Percentiles rank a stretch among this genome's conserved stretches.
Evolutionary conservation across 1,139 yeast species (phyloP).

Genomic region (Geotrichum siamense): DNA sequence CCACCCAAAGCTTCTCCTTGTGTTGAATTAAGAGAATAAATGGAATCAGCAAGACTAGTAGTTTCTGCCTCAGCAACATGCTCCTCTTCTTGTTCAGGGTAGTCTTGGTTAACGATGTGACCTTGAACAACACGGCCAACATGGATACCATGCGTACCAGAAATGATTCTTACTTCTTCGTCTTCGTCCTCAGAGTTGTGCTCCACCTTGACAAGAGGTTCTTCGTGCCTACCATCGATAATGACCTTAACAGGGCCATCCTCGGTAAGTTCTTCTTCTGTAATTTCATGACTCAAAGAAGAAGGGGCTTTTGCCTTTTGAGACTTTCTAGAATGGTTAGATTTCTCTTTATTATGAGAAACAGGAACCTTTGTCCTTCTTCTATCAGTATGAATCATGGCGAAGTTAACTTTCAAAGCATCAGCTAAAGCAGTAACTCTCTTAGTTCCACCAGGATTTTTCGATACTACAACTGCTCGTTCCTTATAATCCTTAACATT

Average conservation of each 20-base stretch:
- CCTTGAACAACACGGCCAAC: conserved; percentile 96
- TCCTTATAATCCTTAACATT: conserved; percentile 75
- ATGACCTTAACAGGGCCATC: conserved; percentile 45
- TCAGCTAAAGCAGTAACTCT: conserved; percentile 97
- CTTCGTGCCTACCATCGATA: conserved; percentile 9
- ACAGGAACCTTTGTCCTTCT: conserved; percentile 66
- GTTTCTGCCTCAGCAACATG: conserved; percentile 20
- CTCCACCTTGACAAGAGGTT: background rate
- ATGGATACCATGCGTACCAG: conserved; percentile 73
- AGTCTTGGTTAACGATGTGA: conserved; percentile 86
- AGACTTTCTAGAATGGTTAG: background rate
- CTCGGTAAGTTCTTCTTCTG: conserved; percentile 24
- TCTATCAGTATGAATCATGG: conserved; percentile 98
- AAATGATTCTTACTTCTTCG: conserved; percentile 60
- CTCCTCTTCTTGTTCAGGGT: conserved; percentile 28
- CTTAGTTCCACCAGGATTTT: conserved; percentile 98
- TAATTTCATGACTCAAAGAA: conserved; percentile 11
- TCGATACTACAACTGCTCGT: conserved; percentile 85
- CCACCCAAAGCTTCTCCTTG: conserved; percentile 59
- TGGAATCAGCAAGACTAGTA: conserved; percentile 16
- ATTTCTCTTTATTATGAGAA: background rate
- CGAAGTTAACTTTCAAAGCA: conserved; percentile 88
- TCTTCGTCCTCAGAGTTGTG: conserved; percentile 49
- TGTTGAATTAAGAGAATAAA: conserved; percentile 13
- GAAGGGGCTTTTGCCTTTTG: conserved; percentile 11